These are phyloP conservation scores for Aspergillus melleus DNA, from an alignment of 2,329 filamentous ascomycete species.

Conservation along the genomic window DNA sequence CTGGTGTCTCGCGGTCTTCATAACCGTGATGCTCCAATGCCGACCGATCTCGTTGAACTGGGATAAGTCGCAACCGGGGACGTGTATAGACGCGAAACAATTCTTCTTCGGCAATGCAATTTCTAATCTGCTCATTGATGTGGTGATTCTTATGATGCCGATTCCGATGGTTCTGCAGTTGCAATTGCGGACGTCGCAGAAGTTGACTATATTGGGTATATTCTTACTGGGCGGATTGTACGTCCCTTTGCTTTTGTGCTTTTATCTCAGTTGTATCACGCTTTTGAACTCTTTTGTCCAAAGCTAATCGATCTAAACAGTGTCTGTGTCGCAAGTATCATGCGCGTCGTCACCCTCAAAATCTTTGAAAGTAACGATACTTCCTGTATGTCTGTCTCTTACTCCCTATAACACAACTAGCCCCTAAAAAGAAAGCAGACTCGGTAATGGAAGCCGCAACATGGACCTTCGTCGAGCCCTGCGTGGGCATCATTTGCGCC, in stretches of 20 bases:
- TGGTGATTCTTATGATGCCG: not conserved
- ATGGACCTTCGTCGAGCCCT: slow-evolving; percentile 3
- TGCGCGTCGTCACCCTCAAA: slow-evolving; percentile 2
- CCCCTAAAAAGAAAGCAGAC: not conserved
- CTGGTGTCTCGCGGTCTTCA: slow-evolving; percentile 2
- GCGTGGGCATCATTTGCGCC: slow-evolving; percentile 5
- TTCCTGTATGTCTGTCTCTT: not conserved
- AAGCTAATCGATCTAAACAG: not conserved
- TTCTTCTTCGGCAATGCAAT: slow-evolving; percentile 2
- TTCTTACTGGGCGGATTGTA: slow-evolving; percentile 3
- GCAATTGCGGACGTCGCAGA: not conserved
- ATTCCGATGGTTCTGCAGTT: slow-evolving; percentile 2
- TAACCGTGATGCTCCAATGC: slow-evolving; percentile 2
- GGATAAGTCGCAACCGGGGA: not conserved
- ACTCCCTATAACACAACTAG: too few species aligned
- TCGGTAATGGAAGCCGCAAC: slow-evolving; percentile 4
- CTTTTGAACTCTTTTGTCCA: too few species aligned
- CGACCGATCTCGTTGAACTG: slow-evolving; percentile 2
- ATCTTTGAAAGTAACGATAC: not conserved
- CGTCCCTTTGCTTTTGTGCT: not conserved
- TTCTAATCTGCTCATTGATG: not conserved
- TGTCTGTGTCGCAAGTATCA: slow-evolving; percentile 3
- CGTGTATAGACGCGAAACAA: not conserved
- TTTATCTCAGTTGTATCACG: too few species aligned
- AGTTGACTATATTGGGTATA: not conserved